Conservation (phyloP, 352 stramenopile species). For the Pythium scleroteichum region DNA sequence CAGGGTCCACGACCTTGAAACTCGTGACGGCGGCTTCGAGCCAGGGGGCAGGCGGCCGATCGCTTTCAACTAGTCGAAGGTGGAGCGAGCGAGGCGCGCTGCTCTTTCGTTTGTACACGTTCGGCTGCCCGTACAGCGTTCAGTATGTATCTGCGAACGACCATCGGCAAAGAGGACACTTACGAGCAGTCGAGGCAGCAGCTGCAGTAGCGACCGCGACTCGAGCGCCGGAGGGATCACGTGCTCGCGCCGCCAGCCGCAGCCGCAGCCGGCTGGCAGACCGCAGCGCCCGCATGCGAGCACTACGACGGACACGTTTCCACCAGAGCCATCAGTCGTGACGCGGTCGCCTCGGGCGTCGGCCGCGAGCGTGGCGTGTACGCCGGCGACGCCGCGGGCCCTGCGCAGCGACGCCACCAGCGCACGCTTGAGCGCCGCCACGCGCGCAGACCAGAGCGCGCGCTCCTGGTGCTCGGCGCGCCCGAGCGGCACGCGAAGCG, state of each 20-base stretch:
- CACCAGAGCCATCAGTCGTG: background rate
- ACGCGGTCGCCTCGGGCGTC: background rate
- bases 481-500: slow-evolving; percentile 4
- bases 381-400: background rate
- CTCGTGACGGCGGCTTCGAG: slow-evolving; percentile 34
- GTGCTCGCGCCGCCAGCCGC: slow-evolving; percentile 28
- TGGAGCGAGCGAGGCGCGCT: slow-evolving; percentile 9
- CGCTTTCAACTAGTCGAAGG: slow-evolving; percentile 31
- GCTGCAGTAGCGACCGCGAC: slow-evolving; percentile 14
- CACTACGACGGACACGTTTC: slow-evolving; percentile 6
- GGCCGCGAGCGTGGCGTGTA: background rate
- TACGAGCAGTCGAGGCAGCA: slow-evolving; percentile 22
- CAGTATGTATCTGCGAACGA: background rate
- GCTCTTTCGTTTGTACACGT: background rate
- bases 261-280: slow-evolving; percentile 11
- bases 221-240: slow-evolving; percentile 11
- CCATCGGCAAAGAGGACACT: background rate
- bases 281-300: slow-evolving; percentile 21
- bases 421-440: slow-evolving; percentile 36
- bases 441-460: slow-evolving; percentile 25
- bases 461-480: background rate
- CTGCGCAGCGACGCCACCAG: slow-evolving; percentile 27
- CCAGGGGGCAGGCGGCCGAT: slow-evolving; percentile 25
- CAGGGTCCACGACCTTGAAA: slow-evolving; percentile 38
- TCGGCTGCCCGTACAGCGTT: background rate